Evolutionary conservation across 768 basidiomycete species (phyloP).

Genomic region (Calocera viscosa): DNA sequence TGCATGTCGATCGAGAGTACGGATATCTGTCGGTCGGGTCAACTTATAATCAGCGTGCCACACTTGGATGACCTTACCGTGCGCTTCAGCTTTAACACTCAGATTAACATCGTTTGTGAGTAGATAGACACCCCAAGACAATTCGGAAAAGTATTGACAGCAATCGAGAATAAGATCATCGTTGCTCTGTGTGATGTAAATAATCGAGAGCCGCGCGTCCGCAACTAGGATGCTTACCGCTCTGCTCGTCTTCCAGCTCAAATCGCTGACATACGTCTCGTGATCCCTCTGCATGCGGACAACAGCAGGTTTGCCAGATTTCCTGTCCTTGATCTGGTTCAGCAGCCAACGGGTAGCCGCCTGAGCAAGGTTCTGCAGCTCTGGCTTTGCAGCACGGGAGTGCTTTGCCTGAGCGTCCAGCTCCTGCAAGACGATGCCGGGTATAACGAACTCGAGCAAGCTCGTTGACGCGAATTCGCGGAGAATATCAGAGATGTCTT

Average conservation of each 20-base stretch:
- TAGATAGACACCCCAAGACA: neutral
- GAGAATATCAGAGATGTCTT: constrained; percentile 38
- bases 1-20: neutral
- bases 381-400: constrained; percentile 17
- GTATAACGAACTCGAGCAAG: constrained; percentile 48
- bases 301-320: constrained; percentile 18
- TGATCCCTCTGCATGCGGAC: constrained; percentile 42
- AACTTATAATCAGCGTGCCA: neutral
- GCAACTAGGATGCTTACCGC: constrained; percentile 31
- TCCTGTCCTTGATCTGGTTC: constrained; percentile 45
- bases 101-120: neutral
- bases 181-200: constrained; percentile 31
- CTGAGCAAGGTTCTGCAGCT: constrained; percentile 51
- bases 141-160: constrained; percentile 42
- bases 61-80: neutral
- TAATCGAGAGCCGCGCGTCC: constrained; percentile 16
- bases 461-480: constrained; percentile 36
- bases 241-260: constrained; percentile 45
- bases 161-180: constrained; percentile 69
- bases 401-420: constrained; percentile 39
- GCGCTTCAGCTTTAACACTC: neutral
- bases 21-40: neutral
- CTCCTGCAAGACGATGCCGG: constrained; percentile 63
- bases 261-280: constrained; percentile 45
- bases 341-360: constrained; percentile 58